Evolutionary conservation across 2,329 filamentous ascomycete genomes (phyloP).

Genomic region (Penicillium decumbens): DNA sequence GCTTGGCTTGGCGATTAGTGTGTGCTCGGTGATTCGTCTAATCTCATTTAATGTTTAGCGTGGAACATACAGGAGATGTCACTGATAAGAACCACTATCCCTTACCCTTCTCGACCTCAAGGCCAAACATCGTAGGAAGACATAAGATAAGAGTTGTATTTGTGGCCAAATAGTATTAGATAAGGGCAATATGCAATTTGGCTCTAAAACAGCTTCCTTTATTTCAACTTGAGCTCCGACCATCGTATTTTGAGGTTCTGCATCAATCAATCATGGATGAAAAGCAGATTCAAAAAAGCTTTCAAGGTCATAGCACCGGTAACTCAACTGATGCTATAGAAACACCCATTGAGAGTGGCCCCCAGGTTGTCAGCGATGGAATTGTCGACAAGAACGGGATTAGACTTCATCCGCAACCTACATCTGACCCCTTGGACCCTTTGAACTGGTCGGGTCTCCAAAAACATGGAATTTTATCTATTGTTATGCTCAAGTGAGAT

Average conservation of each 20-base stretch:
- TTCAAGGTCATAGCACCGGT: background rate
- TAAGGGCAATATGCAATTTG: background rate
- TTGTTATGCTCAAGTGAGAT: slow-evolving; percentile 52
- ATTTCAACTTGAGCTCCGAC: background rate
- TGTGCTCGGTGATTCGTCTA: background rate
- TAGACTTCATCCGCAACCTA: slow-evolving; percentile 41
- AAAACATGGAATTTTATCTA: slow-evolving; percentile 49
- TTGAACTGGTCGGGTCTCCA: slow-evolving; percentile 49
- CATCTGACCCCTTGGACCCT: slow-evolving; percentile 49
- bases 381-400: slow-evolving; percentile 24
- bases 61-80: background rate
- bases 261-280: background rate
- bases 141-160: background rate
- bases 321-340: background rate
- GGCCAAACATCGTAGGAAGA: background rate
- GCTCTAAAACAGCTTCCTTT: background rate
- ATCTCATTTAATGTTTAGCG: background rate
- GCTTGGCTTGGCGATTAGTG: background rate
- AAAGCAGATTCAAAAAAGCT: background rate
- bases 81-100: background rate
- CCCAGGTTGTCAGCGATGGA: slow-evolving; percentile 5
- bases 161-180: background rate
- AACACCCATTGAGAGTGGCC: slow-evolving; percentile 1
- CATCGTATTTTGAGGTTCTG: background rate
- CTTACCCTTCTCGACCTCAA: background rate